Conservation (phyloP, 192 early-diverging fungal genomes). For the Gamsiella multidivaricata region DNA sequence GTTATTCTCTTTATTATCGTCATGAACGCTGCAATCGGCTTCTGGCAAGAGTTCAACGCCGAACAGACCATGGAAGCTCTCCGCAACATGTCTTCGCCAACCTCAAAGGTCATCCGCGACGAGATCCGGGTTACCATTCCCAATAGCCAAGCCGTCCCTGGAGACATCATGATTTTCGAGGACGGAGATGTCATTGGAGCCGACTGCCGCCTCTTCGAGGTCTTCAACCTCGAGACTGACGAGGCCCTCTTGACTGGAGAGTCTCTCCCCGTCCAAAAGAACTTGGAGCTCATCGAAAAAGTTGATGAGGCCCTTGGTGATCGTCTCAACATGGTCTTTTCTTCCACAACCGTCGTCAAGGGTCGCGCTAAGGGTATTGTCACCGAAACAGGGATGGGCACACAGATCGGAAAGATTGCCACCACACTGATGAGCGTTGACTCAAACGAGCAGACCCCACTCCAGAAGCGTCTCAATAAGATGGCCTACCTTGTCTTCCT, state of each 20-base stretch:
- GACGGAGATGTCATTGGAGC: conserved; percentile 95
- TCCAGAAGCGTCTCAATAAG: conserved; percentile 74
- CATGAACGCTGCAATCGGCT: conserved; percentile 90
- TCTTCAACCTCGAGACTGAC: conserved; percentile 90
- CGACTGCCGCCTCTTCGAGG: conserved; percentile 85
- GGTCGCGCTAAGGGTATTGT: conserved; percentile 94
- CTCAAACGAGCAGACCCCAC: conserved; percentile 66
- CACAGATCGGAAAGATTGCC: conserved; percentile 94
- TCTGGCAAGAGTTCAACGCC: conserved; percentile 93
- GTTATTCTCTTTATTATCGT: conserved; percentile 84
- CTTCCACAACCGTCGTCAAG: conserved; percentile 88
- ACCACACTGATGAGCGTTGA: conserved; percentile 76
- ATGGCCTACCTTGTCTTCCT: conserved; percentile 84
- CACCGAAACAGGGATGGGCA: conserved; percentile 83
- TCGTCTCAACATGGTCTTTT: conserved; percentile 91
- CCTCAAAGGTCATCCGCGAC: conserved; percentile 87
- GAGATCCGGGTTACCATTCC: conserved; percentile 78
- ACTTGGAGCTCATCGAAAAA: conserved; percentile 70
- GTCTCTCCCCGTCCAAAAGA: conserved; percentile 84
- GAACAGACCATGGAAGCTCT: conserved; percentile 95
- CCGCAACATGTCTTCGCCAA: conserved; percentile 87
- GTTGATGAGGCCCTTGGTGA: conserved; percentile 84
- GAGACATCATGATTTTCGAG: conserved; percentile 92
- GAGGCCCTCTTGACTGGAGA: conserved; percentile 96
- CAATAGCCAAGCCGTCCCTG: conserved; percentile 82